A percentile compares a stretch with the other conserved stretches of the same genome.
Evolutionary conservation across 805 yeast species (phyloP).

Genomic region (Yueomyces sinensis): DNA sequence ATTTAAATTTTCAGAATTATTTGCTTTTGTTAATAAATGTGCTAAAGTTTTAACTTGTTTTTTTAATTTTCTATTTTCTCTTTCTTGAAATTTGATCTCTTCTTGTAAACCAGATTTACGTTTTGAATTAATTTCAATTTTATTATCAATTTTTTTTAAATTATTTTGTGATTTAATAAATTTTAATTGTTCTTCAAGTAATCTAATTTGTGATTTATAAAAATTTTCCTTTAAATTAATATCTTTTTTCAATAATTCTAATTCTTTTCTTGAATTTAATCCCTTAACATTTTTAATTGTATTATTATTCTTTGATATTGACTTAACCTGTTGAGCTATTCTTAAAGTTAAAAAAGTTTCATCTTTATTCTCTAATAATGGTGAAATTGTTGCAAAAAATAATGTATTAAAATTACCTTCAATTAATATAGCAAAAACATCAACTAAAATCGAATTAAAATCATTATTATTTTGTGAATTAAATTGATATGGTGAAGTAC

Average conservation of each 20-base stretch:
- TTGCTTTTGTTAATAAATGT: conserved; percentile 3
- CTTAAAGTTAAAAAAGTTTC: conserved; percentile 57
- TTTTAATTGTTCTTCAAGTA: neutral
- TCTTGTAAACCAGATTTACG: neutral
- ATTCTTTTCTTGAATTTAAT: conserved; percentile 13
- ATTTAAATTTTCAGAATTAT: neutral
- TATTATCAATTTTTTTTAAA: conserved; percentile 2
- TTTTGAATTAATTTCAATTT: neutral
- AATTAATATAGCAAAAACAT: conserved; percentile 64
- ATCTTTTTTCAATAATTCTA: conserved; percentile 40
- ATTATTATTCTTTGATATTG: conserved; percentile 1
- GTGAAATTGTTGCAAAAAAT: conserved; percentile 62
- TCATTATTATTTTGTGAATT: conserved; percentile 16
- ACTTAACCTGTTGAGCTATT: neutral
- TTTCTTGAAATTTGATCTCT: neutral
- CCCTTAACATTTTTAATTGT: neutral
- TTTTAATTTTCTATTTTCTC: conserved; percentile 6
- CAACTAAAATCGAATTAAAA: conserved; percentile 63
- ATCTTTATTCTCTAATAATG: conserved; percentile 37
- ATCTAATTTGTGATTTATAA: conserved; percentile 5
- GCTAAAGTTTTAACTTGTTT: conserved; percentile 6
- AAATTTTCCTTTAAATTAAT: conserved; percentile 24
- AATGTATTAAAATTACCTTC: conserved; percentile 78
- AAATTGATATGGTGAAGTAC: neutral
- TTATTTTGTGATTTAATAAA: neutral